Evolutionary conservation across 768 basidiomycete genomes (phyloP), one percentile per base, ranked within the genome.

Genomic region (Amylocystis lapponica): DNA sequence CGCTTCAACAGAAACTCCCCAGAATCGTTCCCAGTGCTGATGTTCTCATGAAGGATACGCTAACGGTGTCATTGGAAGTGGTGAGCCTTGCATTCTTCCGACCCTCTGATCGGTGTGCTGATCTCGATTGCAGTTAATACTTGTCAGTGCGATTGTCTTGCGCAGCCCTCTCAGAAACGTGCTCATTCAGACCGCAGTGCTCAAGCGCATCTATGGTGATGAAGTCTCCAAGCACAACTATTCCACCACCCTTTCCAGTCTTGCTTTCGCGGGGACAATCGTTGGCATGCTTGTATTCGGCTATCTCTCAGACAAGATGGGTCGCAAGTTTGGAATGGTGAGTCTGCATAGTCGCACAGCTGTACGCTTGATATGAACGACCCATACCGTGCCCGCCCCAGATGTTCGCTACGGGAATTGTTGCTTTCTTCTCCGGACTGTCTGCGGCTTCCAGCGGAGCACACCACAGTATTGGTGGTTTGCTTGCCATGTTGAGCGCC

Each of bases 291-390:
- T 92, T 27, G 49, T 59, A 36, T 91, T 92, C 54, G 86, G 87
- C 64, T 89, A 79, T 58, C 68, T 92, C 47, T 86, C 86, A 14
- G 92, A 94, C 61, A 89, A 87, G 61, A 53, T 92, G 49, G 91
- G 92, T n/a, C 55, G 84, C 37, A 94, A 93, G 56, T 84, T 83
- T 53, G 90, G 90, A 51, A 93, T 93, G 90, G 83, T 84, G 45
- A 39, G 71, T 57, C n/a, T 26, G 20, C 35, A 10, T 7, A 33
- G 17, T 37, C 23, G 17, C 39, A 29, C 20, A 9, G 11, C 34
- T 36, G 7, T 26, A 26, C 17, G 25, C 12, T n/a, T 26, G n/a
- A n/a, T n/a, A n/a, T n/a, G n/a, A n/a, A n/a, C n/a, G n/a, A n/a
- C n/a, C n/a, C n/a, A n/a, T n/a, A n/a, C n/a, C n/a, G n/a, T n/a